Conservation (phyloP, 306 rosid genomes). For the Corylus heterophylla region DNA sequence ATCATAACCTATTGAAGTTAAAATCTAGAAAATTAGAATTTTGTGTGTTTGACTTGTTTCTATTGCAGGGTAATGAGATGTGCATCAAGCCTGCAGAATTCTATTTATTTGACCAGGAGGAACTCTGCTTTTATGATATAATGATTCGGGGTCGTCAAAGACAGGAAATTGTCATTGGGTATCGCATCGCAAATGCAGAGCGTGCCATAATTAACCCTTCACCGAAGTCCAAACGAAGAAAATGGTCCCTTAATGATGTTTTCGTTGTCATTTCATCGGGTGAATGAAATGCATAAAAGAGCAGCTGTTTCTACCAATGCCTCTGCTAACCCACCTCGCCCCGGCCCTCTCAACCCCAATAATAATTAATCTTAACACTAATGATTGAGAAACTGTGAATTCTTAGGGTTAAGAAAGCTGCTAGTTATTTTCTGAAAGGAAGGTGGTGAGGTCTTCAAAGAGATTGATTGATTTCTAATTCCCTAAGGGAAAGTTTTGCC, state of each 20-base stretch:
- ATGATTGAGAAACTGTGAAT: not conserved
- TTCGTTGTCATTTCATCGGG: slow-evolving; percentile 72
- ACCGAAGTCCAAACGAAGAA: slow-evolving; percentile 56
- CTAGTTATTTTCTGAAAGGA: not conserved
- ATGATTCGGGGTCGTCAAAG: slow-evolving; percentile 88
- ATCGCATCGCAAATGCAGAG: slow-evolving; percentile 63
- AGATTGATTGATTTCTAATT: not conserved
- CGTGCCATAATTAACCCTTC: slow-evolving; percentile 85
- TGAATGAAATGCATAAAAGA: slow-evolving; percentile 29
- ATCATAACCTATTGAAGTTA: not conserved
- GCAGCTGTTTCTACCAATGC: not conserved
- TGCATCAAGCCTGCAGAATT: slow-evolving; percentile 91
- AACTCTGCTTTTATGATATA: slow-evolving; percentile 77
- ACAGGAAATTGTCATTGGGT: slow-evolving; percentile 81
- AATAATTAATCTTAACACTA: not conserved
- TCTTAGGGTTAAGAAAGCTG: not conserved
- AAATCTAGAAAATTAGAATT: not conserved
- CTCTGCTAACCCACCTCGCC: not conserved
- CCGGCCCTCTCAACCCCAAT: not conserved
- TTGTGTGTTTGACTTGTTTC: slow-evolving; percentile 1
- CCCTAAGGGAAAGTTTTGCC: slow-evolving; percentile 7
- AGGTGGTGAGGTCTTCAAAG: slow-evolving; percentile 14
- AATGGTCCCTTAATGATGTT: slow-evolving; percentile 88
- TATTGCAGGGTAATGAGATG: slow-evolving; percentile 87
- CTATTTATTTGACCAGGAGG: slow-evolving; percentile 91